Conservation (phyloP, 2,329 filamentous ascomycete species). For the Didymosphaeria variabile region DNA sequence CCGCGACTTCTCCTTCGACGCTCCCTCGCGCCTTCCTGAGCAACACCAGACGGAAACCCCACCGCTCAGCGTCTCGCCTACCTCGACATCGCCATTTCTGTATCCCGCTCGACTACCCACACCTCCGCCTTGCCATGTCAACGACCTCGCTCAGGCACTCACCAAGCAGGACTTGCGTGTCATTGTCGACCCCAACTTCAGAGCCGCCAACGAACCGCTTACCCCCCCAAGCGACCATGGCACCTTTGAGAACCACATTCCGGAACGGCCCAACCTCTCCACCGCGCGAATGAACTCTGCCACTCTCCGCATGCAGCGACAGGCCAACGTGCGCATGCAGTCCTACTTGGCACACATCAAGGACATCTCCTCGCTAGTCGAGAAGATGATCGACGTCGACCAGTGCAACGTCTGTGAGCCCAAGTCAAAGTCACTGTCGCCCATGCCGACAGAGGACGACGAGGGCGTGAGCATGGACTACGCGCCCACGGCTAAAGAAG, state of each 20-base stretch:
- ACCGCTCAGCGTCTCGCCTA: conserved; percentile 46
- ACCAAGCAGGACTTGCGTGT: conserved; percentile 45
- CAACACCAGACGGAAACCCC: conserved; percentile 40
- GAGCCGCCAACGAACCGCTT: conserved; percentile 27
- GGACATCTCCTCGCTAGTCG: conserved; percentile 54
- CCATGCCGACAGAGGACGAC: conserved; percentile 33
- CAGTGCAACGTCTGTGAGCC: conserved; percentile 50
- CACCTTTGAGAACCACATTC: conserved; percentile 24
- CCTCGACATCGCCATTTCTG: conserved; percentile 29
- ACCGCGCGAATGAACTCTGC: conserved; percentile 45
- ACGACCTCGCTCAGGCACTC: conserved; percentile 46
- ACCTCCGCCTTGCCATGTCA: conserved; percentile 45
- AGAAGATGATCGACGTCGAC: conserved; percentile 53
- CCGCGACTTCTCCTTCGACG: conserved; percentile 51
- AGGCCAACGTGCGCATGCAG: conserved; percentile 52
- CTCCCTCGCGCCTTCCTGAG: conserved; percentile 40
- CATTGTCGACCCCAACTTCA: conserved; percentile 25
- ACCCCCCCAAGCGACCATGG: conserved; percentile 38
- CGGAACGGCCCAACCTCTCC: conserved; percentile 21
- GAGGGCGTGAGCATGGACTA: conserved; percentile 47
- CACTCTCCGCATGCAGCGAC: conserved; percentile 51
- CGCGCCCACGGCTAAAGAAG: conserved; percentile 27
- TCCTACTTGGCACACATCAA: conserved; percentile 51
- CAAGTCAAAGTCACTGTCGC: conserved; percentile 15
- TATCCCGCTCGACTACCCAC: conserved; percentile 31